Base-by-base conservation (phyloP, 768 basidiomycete species). In the Auriscalpium orientale region DNA sequence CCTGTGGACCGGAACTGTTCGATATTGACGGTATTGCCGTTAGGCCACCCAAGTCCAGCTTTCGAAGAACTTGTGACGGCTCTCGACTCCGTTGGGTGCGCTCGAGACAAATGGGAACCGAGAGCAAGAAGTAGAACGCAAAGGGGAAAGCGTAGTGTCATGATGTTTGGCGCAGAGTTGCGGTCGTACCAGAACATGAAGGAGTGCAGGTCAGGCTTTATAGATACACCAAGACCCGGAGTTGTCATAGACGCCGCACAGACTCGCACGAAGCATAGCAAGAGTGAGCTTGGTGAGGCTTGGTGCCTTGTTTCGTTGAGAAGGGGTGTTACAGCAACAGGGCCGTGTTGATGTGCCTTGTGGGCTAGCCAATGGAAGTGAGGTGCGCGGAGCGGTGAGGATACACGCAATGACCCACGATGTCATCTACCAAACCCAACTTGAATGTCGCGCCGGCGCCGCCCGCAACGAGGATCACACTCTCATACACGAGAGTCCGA, bases 401-500 rank as follows among this genome's bases (percentile, higher is more conserved):
- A n/a, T n/a, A n/a, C n/a, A 79, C 75, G 56, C 84, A 80, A 1
- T 83, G 70, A 7, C 84, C 86, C 12, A 91, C 80, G 49, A 93
- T 80, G 59, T 91, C 91, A 63, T 97, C 93, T 56, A 94, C 72
- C 22, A 92, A 67, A 0, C 87, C 89, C 1, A 95, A 72, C 0
- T 85, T 84, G 67, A 93, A 94, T 2, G 91, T 92, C 49, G 83
- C 80, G 0, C 93, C 93, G 8, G 86, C 85, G 2, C 93, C 93
- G 1, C 93, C 93, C 1, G 91, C 85, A 28, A 95, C 71, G 22
- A 95, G 74, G 13, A 94, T 60, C 16, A 82, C 87, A 16, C 76
- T 81, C 68, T 92, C 91, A 56, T 82, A 87, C 35, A 74, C 70
- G 0, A n/a, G n/a, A n/a, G n/a, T n/a, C n/a, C n/a, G n/a, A n/a